Conservation (phyloP, 176 grass and related monocot species). For the Cenchrus purpureus region DNA sequence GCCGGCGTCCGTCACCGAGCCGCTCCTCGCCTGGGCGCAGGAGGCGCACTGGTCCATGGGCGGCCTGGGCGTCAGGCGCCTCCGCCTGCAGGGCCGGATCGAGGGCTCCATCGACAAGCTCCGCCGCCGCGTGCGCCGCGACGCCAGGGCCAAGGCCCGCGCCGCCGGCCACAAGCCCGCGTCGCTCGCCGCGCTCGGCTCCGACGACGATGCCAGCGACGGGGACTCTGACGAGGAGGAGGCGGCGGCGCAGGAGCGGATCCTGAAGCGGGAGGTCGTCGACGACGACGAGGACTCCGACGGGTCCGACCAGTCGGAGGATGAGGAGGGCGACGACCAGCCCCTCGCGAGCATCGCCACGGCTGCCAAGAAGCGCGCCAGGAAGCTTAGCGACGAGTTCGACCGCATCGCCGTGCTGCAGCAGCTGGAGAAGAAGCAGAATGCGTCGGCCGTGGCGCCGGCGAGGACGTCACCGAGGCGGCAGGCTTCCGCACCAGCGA, state of each 20-base stretch:
- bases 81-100: conserved; percentile 87
- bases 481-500: conserved; percentile 13
- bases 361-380: conserved; percentile 59
- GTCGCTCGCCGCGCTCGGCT: conserved; percentile 39
- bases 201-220: conserved; percentile 32
- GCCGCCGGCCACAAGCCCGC: conserved; percentile 44
- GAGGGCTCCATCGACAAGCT: conserved; percentile 87
- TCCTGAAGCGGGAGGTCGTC: conserved; percentile 11
- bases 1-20: conserved; percentile 63
- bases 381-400: conserved; percentile 71
- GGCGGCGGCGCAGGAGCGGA: conserved; percentile 37
- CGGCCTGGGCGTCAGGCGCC: conserved; percentile 63
- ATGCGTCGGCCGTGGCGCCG: neutral
- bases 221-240: conserved; percentile 24
- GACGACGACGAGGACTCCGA: conserved; percentile 10
- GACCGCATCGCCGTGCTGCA: conserved; percentile 61
- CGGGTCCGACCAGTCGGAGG: conserved; percentile 30
- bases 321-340: neutral
- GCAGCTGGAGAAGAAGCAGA: conserved; percentile 38
- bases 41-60: conserved; percentile 99
- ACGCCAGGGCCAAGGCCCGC: conserved; percentile 13
- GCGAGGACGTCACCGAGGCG: conserved; percentile 49
- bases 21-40: conserved; percentile 69
- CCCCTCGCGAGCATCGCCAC: conserved; percentile 38
- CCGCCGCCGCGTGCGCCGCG: conserved; percentile 44